A percentile compares a stretch with the other conserved stretches of the same genome.
Conservation (phyloP, 495 filamentous ascomycete species). For the Tuber melanosporum region DNA sequence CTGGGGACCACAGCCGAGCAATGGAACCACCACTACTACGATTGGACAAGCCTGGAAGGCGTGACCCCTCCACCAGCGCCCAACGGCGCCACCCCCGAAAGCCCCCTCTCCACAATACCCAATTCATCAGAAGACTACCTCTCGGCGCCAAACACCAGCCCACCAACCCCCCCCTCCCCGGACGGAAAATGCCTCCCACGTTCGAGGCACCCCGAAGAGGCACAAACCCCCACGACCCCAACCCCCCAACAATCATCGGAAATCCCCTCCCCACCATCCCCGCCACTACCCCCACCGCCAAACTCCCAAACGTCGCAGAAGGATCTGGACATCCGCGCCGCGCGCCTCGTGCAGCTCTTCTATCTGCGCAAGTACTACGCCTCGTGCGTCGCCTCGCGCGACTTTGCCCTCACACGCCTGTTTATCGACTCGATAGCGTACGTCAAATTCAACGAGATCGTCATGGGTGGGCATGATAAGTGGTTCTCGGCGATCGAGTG, state of each 20-base stretch:
- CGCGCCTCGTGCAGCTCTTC: slow-evolving; percentile 35
- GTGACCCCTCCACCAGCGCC: slow-evolving; percentile 31
- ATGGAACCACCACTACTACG: slow-evolving; percentile 41
- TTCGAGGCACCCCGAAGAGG: not conserved
- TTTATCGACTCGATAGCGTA: slow-evolving; percentile 42
- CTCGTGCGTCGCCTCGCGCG: slow-evolving; percentile 29
- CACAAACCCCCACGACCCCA: not conserved
- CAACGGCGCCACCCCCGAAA: slow-evolving; percentile 5
- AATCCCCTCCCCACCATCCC: slow-evolving; percentile 36
- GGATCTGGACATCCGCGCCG: slow-evolving; percentile 33
- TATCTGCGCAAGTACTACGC: slow-evolving; percentile 41
- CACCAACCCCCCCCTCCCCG: slow-evolving; percentile 12
- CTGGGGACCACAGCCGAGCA: slow-evolving; percentile 34
- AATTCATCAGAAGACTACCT: slow-evolving; percentile 17
- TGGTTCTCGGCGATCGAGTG: slow-evolving; percentile 40
- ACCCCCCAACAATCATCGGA: slow-evolving; percentile 1
- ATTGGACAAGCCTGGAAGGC: slow-evolving; percentile 40
- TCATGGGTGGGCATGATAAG: slow-evolving; percentile 40
- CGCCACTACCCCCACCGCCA: slow-evolving; percentile 38
- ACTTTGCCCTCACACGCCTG: slow-evolving; percentile 37
- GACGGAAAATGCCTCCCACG: slow-evolving; percentile 10
- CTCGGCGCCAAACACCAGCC: slow-evolving; percentile 23
- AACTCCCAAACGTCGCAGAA: slow-evolving; percentile 35
- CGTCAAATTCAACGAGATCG: slow-evolving; percentile 41
- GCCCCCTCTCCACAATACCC: not conserved